Evolutionary conservation across 2,329 filamentous ascomycete species (phyloP), one percentile per base, ranked within the genome.

Genomic region (Phaeosphaeriaceae sp.): DNA sequence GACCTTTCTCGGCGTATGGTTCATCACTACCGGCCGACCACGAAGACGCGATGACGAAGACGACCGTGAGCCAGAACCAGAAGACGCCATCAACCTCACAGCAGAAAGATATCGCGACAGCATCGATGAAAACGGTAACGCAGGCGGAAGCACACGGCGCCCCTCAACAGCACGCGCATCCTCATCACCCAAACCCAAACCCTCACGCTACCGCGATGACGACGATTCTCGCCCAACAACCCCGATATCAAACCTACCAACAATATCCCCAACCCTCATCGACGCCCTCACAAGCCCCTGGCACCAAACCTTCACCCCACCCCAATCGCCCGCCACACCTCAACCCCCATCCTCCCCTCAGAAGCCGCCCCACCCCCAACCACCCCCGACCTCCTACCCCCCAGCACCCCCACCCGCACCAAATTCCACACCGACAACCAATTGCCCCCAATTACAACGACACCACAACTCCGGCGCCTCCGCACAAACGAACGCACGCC

Each of bases 1-100:
- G 57, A 99, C 94, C 1, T 99, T 99, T 72, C 86, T 93, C 51
- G 94, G 94, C 8, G 94, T 99, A n/a, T 97, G 94, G 74, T 83
- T 97, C 60, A 97, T 99, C 67, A 97, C 94, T 1, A 96, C 89
- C 64, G 92, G 91, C 45, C 83, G 92, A 60, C 59, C 55, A 5
- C 45, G 48, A 3, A 50, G 50, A 13, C 40, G 56, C 12, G 44
- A 47, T n/a, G 81, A 84, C 3, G 83, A 87, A 6, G 81, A 83
- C 12, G 67, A 74, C 9, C 48, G 67, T 15, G 67, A 69, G 7
- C 58, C 68, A 15, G 74, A 77, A 35, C 65, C 73, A 3, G 73
- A 74, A 52, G 75, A 78, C 32, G 69, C 67, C 2, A 77, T 79
- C 45, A 66, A 73, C 41, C 66, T 79, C 4, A 54, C 73, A n/a